Evolutionary conservation across 1,139 yeast genomes (phyloP).

Genomic region (Maudiozyma humilis): DNA sequence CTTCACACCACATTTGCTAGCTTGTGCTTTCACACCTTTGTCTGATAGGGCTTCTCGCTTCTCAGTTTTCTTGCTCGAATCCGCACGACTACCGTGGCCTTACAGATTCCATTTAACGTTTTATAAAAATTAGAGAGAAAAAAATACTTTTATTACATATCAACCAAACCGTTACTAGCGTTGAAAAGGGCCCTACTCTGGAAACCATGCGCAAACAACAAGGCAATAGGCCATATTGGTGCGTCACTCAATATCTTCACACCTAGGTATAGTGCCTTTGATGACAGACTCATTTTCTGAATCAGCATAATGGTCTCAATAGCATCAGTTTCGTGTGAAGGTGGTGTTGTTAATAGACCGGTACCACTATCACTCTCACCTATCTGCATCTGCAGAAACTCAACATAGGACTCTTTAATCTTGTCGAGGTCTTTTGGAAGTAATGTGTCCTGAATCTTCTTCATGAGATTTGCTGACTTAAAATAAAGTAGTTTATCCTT

Average conservation of each 20-base stretch:
- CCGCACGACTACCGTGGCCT: too few relatives aligned
- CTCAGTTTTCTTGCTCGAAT: too few relatives aligned
- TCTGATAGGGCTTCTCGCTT: too few relatives aligned
- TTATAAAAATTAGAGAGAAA: background rate
- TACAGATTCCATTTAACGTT: background rate
- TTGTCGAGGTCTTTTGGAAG: constrained; percentile 39
- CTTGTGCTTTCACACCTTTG: too few relatives aligned
- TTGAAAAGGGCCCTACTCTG: constrained; percentile 52
- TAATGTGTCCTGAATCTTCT: constrained; percentile 49
- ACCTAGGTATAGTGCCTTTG: constrained; percentile 56
- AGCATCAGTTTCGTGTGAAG: constrained; percentile 37
- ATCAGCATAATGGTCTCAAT: constrained; percentile 39
- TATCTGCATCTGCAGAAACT: constrained; percentile 46
- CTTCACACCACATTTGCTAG: too few relatives aligned
- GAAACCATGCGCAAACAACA: constrained; percentile 69
- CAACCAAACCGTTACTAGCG: constrained; percentile 11
- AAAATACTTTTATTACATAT: constrained; percentile 1
- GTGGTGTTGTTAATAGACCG: constrained; percentile 37
- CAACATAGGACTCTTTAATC: constrained; percentile 41
- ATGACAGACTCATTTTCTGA: constrained; percentile 43
- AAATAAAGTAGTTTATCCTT: constrained; percentile 35
- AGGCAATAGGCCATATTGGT: constrained; percentile 76
- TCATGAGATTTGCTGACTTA: constrained; percentile 36
- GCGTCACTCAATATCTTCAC: constrained; percentile 73
- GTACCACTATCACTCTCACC: constrained; percentile 34